Evolutionary conservation across 2,329 filamentous ascomycete genomes (phyloP).

Genomic region (Alternaria conjuncta): DNA sequence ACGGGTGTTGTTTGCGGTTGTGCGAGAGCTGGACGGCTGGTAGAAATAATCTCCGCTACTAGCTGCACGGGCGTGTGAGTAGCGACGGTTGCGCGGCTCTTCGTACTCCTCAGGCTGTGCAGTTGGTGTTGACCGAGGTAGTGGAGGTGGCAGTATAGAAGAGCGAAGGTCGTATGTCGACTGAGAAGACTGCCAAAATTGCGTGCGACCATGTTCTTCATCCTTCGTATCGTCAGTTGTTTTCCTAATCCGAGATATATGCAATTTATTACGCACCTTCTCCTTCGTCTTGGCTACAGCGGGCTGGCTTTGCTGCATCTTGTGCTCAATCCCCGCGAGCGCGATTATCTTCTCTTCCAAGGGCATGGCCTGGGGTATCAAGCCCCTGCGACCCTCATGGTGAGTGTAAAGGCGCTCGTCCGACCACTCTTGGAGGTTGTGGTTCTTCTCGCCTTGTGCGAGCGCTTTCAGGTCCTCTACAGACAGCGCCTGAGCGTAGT

Average conservation of each 20-base stretch:
- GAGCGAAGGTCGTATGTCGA: slow-evolving; percentile 12
- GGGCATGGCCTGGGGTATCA: slow-evolving; percentile 14
- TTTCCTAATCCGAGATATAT: slow-evolving; percentile 10
- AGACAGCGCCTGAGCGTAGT: slow-evolving; percentile 29
- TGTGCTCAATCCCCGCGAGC: slow-evolving; percentile 13
- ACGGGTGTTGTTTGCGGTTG: neutral
- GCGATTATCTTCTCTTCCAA: slow-evolving; percentile 9
- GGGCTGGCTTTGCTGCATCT: slow-evolving; percentile 14
- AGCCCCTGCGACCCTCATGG: slow-evolving; percentile 13
- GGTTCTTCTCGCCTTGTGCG: slow-evolving; percentile 20
- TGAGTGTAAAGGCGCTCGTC: slow-evolving; percentile 10
- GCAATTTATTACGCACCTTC: slow-evolving; percentile 15
- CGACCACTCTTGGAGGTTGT: slow-evolving; percentile 28
- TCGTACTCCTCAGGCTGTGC: neutral
- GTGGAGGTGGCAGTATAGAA: neutral
- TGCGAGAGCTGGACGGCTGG: neutral
- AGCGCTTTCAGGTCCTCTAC: slow-evolving; percentile 23
- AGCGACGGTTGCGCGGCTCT: neutral
- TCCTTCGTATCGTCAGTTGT: slow-evolving; percentile 4
- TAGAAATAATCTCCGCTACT: slow-evolving; percentile 21
- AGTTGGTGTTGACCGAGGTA: neutral
- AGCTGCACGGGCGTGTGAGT: neutral
- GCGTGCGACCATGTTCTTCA: slow-evolving; percentile 6
- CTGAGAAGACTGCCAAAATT: slow-evolving; percentile 4
- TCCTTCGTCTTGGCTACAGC: neutral